Percentiles rank a stretch among this genome's conserved stretches.
Conservation (phyloP, 139 green algal species). For the Chlamydomonas sp. region DNA sequence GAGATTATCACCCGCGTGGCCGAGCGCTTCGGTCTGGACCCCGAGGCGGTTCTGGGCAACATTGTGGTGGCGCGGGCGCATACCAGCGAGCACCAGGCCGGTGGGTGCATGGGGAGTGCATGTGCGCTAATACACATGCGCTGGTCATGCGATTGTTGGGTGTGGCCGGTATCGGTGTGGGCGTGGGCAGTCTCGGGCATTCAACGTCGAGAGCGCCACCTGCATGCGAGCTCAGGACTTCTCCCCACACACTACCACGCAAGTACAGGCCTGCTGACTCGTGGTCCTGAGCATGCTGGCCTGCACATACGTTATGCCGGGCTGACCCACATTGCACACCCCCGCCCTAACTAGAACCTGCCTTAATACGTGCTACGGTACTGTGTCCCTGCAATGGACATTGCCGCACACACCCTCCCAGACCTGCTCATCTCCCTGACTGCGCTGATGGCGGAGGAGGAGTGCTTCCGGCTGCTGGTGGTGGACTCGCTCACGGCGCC, state of each 20-base stretch:
- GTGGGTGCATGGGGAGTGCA: constrained; percentile 14
- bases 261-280: not conserved
- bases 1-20: constrained; percentile 89
- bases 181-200: not conserved
- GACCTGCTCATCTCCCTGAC: constrained; percentile 74
- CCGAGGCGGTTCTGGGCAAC: constrained; percentile 79
- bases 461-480: constrained; percentile 84
- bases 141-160: not conserved
- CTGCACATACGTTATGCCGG: not conserved
- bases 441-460: constrained; percentile 78
- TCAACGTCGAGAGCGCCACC: not conserved
- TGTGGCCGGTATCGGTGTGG: not conserved
- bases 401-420: constrained; percentile 12
- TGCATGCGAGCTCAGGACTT: not conserved
- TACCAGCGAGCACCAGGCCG: constrained; percentile 88
- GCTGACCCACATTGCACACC: not conserved
- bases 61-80: constrained; percentile 79
- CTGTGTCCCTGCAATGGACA: not conserved
- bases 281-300: not conserved
- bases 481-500: constrained; percentile 90
- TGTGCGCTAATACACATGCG: not conserved
- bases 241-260: not conserved
- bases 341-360: not conserved
- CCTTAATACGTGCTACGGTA: not conserved
- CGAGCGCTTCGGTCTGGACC: constrained; percentile 82